Evolutionary conservation across 148 eudicot genomes (phyloP).

Genomic region (Gaultheria prostrata): DNA sequence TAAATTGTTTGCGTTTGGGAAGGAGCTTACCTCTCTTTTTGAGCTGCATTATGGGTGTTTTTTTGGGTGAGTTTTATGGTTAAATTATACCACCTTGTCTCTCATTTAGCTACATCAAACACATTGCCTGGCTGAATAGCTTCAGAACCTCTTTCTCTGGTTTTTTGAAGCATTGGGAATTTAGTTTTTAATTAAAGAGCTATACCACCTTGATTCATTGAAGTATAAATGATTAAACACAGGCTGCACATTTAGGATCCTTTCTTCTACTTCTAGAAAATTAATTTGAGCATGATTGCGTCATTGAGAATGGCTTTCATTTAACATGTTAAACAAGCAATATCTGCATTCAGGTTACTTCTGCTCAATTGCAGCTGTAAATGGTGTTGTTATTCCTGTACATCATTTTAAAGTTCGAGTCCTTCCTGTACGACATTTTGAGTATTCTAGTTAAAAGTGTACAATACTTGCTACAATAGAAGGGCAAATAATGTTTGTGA

Average conservation of each 20-base stretch:
- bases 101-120: not conserved
- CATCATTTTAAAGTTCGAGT: not conserved
- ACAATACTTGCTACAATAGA: not conserved
- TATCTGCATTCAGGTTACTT: not conserved
- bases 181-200: not conserved
- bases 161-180: slow-evolving; percentile 9
- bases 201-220: not conserved
- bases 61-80: not conserved
- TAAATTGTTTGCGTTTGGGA: not conserved
- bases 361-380: not conserved
- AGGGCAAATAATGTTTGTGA: not conserved
- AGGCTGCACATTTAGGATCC: not conserved
- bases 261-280: not conserved
- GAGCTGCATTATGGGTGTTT: no score
- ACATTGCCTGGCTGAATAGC: not conserved
- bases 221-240: not conserved
- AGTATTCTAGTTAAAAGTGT: not conserved
- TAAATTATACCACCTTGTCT: not conserved
- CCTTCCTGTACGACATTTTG: no score
- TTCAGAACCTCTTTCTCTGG: not conserved
- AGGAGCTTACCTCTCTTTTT: not conserved
- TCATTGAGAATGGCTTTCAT: slow-evolving; percentile 6
- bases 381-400: not conserved
- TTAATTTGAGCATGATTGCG: slow-evolving; percentile 6
- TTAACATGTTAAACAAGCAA: not conserved